Evolutionary conservation across 1,139 yeast genomes (phyloP).

Genomic region (Wickerhamomyces sp.): DNA sequence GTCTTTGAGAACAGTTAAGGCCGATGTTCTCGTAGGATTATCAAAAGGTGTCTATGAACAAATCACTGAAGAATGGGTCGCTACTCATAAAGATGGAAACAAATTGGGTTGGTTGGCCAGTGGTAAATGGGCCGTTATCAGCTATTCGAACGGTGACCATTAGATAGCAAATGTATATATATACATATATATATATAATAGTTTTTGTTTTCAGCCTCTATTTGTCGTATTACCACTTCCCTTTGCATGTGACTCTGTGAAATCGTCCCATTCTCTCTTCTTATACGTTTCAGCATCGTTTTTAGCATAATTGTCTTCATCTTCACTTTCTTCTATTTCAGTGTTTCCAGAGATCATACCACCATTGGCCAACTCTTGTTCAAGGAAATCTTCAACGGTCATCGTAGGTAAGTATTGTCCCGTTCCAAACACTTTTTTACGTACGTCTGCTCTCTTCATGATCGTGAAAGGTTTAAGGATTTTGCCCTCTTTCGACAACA

Average conservation of each 20-base stretch:
- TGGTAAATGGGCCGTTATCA: slow-evolving; percentile 91
- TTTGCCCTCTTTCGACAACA: slow-evolving; percentile 65
- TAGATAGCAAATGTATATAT: no score
- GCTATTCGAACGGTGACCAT: slow-evolving; percentile 34
- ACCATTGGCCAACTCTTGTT: slow-evolving; percentile 79
- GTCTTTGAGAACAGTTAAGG: slow-evolving; percentile 88
- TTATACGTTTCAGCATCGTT: slow-evolving; percentile 54
- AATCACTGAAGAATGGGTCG: slow-evolving; percentile 57
- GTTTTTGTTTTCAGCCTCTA: no score
- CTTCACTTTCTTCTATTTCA: slow-evolving; percentile 42
- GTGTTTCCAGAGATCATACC: slow-evolving; percentile 53
- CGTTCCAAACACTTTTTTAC: slow-evolving; percentile 73
- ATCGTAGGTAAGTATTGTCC: slow-evolving; percentile 93
- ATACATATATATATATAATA: no score
- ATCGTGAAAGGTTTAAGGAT: slow-evolving; percentile 82
- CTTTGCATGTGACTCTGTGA: slow-evolving; percentile 78
- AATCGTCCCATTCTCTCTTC: slow-evolving; percentile 87
- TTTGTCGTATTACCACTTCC: slow-evolving; percentile 91
- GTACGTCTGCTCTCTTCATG: slow-evolving; percentile 55
- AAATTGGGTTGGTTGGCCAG: slow-evolving; percentile 78
- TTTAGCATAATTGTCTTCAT: slow-evolving; percentile 42
- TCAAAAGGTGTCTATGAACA: slow-evolving; percentile 66
- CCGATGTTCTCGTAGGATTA: slow-evolving; percentile 92
- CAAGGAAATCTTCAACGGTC: slow-evolving; percentile 89
- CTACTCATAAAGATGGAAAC: slow-evolving; percentile 33